Base-by-base conservation (phyloP, 2,329 filamentous ascomycete species). In the Podosphaera aphanis region DNA sequence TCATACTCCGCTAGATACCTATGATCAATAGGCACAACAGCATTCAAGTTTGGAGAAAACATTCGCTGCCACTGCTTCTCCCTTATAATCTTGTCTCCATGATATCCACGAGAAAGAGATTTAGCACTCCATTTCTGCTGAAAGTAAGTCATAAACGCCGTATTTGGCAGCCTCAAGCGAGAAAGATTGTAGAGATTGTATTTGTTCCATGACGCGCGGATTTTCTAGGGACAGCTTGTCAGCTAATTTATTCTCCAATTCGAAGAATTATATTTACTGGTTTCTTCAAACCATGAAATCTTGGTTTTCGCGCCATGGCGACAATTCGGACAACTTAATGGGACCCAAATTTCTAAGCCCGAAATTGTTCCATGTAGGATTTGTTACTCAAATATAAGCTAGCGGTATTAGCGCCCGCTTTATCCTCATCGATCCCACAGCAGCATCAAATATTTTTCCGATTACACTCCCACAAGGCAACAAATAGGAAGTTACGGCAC, bases 51-150 rank as follows among this genome's bases (percentile, higher is more conserved):
- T 53, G 81, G 74, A 54, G 74, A 78, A 66, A 98, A 98, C 73
- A 93, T 86, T 60, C 82, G 81, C 63, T 82, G 73, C 90, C 90
- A 98, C 66, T 90, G 80, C 60, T 81, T 77, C 67, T 98, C 90
- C 52, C 79, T 77, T 54, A 98, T 79, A 59, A 93, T 83, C 18
- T 43, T 43, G 61, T 94, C 88, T 63, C 88, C 90, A 65, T 98
- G 90, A 63, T 95, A 98, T 51, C 72, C 77, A 53, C 90, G 78
- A 37, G 83, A 74, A 52, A 77, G 62, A 19, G 85, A 76, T 64
- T 98, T 98, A 57, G 88, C 83, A 1, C 65, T 63, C 88, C 88
- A 98, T 79, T 98, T 98, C 65, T 95, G 88, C 69, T 95, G 88
- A 71, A 93, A 98, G 66, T 90, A 92, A 39, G 86, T 94, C 50